A percentile compares a stretch with the other conserved stretches of the same genome.
Conservation (phyloP, 148 eudicot species). For the Vaccinium corymbosum region DNA sequence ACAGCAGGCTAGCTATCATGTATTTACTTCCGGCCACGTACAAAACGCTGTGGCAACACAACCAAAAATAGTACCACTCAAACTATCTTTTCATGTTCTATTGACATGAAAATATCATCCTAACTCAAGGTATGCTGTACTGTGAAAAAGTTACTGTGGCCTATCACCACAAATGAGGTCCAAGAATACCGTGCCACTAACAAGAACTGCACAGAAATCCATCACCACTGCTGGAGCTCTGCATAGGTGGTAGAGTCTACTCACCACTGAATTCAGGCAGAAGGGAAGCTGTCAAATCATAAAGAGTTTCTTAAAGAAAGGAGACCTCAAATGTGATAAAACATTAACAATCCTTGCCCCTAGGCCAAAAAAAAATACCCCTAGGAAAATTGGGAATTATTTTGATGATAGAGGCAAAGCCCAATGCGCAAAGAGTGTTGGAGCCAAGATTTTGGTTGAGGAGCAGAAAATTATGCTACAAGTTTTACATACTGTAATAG, state of each 20-base stretch:
- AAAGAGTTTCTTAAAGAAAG: neutral
- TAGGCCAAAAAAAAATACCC: neutral
- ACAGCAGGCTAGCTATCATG: neutral
- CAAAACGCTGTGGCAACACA: neutral
- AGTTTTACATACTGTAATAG: neutral
- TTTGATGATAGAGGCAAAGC: too few species aligned
- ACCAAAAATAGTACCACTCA: neutral
- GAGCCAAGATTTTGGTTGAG: neutral
- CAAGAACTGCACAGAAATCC: neutral
- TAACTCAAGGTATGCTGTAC: neutral
- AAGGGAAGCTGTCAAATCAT: neutral
- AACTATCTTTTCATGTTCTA: neutral
- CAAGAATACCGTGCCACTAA: neutral
- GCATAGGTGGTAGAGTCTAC: neutral
- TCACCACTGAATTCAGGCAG: neutral
- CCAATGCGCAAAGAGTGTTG: too few species aligned
- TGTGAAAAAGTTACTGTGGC: neutral
- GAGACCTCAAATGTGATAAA: neutral
- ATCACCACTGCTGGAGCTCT: constrained; percentile 5
- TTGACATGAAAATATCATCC: neutral
- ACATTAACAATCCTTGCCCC: neutral
- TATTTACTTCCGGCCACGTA: neutral
- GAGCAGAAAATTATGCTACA: neutral
- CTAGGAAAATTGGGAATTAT: neutral
- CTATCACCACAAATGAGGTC: neutral